Percentiles rank a stretch among this genome's conserved stretches.
Conservation (phyloP, 2,329 filamentous ascomycete species). For the Plectosphaerella cucumerina region DNA sequence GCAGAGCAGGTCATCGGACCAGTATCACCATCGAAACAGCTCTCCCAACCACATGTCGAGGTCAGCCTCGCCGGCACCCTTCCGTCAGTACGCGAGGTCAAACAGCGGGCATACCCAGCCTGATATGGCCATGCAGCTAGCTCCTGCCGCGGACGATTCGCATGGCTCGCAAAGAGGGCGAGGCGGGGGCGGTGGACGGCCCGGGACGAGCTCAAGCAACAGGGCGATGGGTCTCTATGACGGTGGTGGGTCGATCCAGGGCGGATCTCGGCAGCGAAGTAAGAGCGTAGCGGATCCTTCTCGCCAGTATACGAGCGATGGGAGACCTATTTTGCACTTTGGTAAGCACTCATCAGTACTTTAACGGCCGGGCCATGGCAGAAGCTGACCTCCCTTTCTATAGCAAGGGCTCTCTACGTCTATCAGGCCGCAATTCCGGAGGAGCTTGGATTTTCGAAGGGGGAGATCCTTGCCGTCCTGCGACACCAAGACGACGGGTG, state of each 20-base stretch:
- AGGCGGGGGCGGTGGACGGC: conserved; percentile 42
- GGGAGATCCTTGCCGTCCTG: conserved; percentile 83
- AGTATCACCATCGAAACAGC: conserved; percentile 46
- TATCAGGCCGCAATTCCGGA: conserved; percentile 94
- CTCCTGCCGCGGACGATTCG: conserved; percentile 48
- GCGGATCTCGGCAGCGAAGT: conserved; percentile 56
- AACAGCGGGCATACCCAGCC: conserved; percentile 44
- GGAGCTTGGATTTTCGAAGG: conserved; percentile 88
- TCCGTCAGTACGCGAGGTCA: conserved; percentile 43
- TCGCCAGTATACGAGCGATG: conserved; percentile 81
- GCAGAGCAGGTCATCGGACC: conserved; percentile 32
- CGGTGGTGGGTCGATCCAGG: conserved; percentile 34
- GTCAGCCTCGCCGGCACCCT: conserved; percentile 44
- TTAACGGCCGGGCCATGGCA: too few species aligned
- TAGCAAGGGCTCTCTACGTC: conserved; percentile 89
- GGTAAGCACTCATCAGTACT: conserved; percentile 59
- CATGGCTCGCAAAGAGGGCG: conserved; percentile 55
- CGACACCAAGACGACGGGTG: conserved; percentile 95
- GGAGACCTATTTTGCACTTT: conserved; percentile 84
- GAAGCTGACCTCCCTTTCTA: conserved; percentile 16
- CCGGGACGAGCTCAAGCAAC: conserved; percentile 39
- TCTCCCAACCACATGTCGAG: conserved; percentile 45
- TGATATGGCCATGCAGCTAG: conserved; percentile 68
- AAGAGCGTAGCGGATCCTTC: conserved; percentile 82
- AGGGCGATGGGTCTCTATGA: conserved; percentile 55